Evolutionary conservation across 2,329 filamentous ascomycete genomes (phyloP), one percentile per base, ranked within the genome.

Genomic region (Colletotrichum caudatum): DNA sequence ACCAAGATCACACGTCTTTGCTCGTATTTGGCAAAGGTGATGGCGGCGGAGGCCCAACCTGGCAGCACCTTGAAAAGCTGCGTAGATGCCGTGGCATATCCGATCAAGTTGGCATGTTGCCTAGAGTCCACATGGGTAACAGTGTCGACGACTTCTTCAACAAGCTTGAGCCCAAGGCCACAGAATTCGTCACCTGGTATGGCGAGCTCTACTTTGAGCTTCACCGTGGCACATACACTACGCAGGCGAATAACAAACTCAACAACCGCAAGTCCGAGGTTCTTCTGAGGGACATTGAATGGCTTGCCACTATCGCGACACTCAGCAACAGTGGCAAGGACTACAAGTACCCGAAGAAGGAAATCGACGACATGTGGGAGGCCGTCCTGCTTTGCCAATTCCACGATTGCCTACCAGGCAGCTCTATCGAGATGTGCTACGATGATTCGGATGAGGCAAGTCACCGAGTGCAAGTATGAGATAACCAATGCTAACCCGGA

Each of bases 331-430:
- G 89, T 69, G 65, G 58, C 39, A 85, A 86, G 39, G 85, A 85
- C 2, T 98, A 97, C 84, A 92, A 92, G 78, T 99, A 98, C 79
- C 96, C 96, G 12, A 98, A 97, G 82, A 90, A 93, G 78, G 90
- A 96, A n/a, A 91, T 99, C 66, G 96, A 99, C 78, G 88, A 92
- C 69, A 97, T 99, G 91, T 99, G 96, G 96, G 95, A 98, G 84
- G 88, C 89, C 66, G 92, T 95, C 3, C 86, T 98, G 33, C 89
- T 98, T 35, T 98, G 95, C 75, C 96, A 99, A 78, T 99, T 99
- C 86, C 96, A 99, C 75, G 96, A 99, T 79, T 98, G 96, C 79
- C 86, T 99, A 63, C 96, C 96, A 0, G 96, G 96, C 67, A 98
- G 94, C 79, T 93, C 91, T 44, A 98, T 99, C 76, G 95, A 97